phyloP scores from a whole-genome alignment of 345 rosid species.

The Citrus australasica region DNA sequence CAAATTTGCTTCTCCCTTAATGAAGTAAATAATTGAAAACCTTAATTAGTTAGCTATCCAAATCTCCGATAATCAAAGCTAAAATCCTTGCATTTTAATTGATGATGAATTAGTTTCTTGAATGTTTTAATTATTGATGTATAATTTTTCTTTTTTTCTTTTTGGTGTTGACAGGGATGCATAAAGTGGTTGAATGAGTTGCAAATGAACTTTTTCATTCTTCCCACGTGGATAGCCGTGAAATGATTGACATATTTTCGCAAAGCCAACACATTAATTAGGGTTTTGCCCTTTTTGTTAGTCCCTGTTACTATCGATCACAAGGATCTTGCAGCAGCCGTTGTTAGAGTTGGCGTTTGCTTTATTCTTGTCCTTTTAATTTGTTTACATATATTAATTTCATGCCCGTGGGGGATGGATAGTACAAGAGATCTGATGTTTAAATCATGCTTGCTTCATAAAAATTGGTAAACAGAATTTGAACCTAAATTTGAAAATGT shows the following conservation, averaged over 20 bases:
- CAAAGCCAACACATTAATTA: not conserved
- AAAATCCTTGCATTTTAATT: not conserved
- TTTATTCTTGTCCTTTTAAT: not conserved
- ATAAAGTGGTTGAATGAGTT: not conserved
- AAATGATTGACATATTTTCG: not conserved
- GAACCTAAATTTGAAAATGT: too few species aligned
- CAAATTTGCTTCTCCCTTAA: not conserved
- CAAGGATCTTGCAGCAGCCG: slow-evolving; percentile 22
- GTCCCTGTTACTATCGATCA: slow-evolving; percentile 10
- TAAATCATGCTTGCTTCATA: too few species aligned
- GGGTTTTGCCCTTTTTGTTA: not conserved
- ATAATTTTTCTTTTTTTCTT: too few species aligned
- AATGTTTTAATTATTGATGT: not conserved
- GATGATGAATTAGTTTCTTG: not conserved
- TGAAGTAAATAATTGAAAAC: not conserved
- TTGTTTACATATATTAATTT: not conserved
- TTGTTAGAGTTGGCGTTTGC: slow-evolving; percentile 6
- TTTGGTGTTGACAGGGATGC: too few species aligned
- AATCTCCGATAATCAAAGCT: not conserved
- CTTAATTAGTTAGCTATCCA: not conserved
- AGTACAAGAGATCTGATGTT: too few species aligned
- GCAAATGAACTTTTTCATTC: slow-evolving; percentile 28
- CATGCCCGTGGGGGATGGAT: too few species aligned
- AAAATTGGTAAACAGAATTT: too few species aligned
- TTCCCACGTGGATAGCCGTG: slow-evolving; percentile 29